Base-by-base conservation (phyloP, 768 basidiomycete species). In the Serendipita indica region DNA sequence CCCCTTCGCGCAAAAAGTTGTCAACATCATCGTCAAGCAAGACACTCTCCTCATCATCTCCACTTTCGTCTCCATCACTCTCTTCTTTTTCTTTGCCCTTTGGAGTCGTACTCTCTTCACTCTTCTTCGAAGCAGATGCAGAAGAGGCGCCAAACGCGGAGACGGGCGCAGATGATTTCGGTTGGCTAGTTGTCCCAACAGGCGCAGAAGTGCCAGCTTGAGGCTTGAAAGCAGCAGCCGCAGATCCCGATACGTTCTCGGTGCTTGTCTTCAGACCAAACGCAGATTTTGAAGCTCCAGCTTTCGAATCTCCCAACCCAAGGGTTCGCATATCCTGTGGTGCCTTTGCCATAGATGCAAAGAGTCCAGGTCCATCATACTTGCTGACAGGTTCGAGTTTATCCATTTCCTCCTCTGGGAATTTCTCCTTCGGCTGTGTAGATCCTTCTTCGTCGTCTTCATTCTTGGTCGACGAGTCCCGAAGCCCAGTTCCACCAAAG, bases 51-150 rank as follows among this genome's bases (percentile, higher is more conserved):
- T 33, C 25, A 25, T 63, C 39, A 60, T 65, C 65, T 49, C 67
- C 64, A 34, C 63, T 69, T 39, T 62, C 66, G 28, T 70, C 69
- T 33, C 64, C 69, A 33, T 69, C 70, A 2, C 37, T 69, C 70
- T 3, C 67, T 43, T 63, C 64, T 0, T 65, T 60, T 2, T 66
- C 67, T 28, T 66, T 67, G 0, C 39, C 22, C 30, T 25, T 46
- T 18, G 41, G n/a, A n/a, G 59, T 60, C 14, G 59, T 65, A 68
- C 49, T 69, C 68, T 0, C 64, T 64, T 27, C 65, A 68, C 18
- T 66, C 68, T 3, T 70, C 71, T 5, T 45, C n/a, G 32, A 33
- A 13, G 60, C 33, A 14, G 39, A 46, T 5, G 41, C 58, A 45
- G 60, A 33, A 20, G 22, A 25, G 34, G 33, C 57, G 25, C n/a